Evolutionary conservation across 257 asterid genomes (phyloP).

Genomic region (Solanum ossicruentum): DNA sequence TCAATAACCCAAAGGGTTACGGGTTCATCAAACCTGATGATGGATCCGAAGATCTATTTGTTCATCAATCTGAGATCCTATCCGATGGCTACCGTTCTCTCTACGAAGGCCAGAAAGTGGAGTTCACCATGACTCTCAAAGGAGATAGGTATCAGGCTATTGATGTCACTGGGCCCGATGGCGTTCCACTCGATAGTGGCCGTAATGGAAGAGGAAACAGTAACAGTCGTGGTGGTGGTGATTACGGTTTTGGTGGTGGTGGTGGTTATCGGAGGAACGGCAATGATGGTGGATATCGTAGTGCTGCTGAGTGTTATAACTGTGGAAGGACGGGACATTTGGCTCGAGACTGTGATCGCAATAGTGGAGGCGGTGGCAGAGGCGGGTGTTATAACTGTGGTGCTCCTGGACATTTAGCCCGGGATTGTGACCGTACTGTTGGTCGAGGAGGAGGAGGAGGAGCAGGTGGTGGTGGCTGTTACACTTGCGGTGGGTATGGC

Average conservation of each 20-base stretch:
- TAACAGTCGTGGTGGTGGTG: not conserved
- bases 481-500: constrained; percentile 48
- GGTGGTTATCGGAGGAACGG: constrained; percentile 11
- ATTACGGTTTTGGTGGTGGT: not conserved
- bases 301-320: constrained; percentile 28
- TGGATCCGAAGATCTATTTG: constrained; percentile 66
- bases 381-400: constrained; percentile 29
- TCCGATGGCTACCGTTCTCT: constrained; percentile 67
- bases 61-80: constrained; percentile 72
- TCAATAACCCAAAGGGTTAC: constrained; percentile 57
- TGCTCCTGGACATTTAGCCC: constrained; percentile 23
- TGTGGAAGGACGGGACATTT: constrained; percentile 29
- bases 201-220: not conserved
- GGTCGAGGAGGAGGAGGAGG: constrained; percentile 10
- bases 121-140: constrained; percentile 38
- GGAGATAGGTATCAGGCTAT: constrained; percentile 54
- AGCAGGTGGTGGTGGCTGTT: constrained; percentile 40
- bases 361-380: constrained; percentile 1
- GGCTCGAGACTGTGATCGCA: constrained; percentile 32
- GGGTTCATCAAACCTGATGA: constrained; percentile 80
- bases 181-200: constrained; percentile 27
- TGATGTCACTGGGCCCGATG: constrained; percentile 63
- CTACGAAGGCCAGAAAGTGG: constrained; percentile 72
- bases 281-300: constrained; percentile 9
- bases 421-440: constrained; percentile 12